Conservation (phyloP, 805 yeast genomes). For the Torulaspora franciscae region DNA sequence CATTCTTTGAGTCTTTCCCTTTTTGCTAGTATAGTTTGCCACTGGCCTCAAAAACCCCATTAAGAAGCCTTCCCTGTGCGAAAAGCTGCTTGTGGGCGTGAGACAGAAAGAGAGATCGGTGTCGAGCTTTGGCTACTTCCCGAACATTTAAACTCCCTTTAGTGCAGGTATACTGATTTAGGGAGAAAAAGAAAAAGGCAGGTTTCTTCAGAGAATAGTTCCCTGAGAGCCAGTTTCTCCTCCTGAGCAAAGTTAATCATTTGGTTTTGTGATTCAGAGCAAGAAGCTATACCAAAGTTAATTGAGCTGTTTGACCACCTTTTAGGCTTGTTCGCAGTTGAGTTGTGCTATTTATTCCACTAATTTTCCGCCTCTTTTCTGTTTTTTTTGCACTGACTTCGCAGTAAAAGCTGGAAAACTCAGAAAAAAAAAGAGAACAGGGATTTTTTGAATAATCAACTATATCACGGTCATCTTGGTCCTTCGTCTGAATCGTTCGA, state of each 20-base stretch:
- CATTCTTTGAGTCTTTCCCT: background rate
- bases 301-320: background rate
- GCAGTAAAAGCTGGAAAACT: constrained; percentile 1
- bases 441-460: background rate
- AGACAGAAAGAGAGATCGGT: background rate
- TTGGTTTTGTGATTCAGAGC: background rate
- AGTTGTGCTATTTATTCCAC: background rate
- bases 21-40: background rate
- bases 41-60: background rate
- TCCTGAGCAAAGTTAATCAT: background rate
- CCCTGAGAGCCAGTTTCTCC: background rate
- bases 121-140: too few species aligned
- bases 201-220: background rate
- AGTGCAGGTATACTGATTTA: background rate
- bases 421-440: constrained; percentile 1
- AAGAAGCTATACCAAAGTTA: background rate
- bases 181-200: background rate
- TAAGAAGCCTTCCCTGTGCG: background rate
- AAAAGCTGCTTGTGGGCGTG: background rate
- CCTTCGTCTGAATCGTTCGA: background rate
- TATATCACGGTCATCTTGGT: background rate
- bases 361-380: constrained; percentile 1
- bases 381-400: constrained; percentile 1
- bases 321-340: background rate
- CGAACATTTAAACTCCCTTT: too few species aligned